Evolutionary conservation across 2,329 filamentous ascomycete genomes (phyloP).

Genomic region (Coleophoma eucalyptorum): DNA sequence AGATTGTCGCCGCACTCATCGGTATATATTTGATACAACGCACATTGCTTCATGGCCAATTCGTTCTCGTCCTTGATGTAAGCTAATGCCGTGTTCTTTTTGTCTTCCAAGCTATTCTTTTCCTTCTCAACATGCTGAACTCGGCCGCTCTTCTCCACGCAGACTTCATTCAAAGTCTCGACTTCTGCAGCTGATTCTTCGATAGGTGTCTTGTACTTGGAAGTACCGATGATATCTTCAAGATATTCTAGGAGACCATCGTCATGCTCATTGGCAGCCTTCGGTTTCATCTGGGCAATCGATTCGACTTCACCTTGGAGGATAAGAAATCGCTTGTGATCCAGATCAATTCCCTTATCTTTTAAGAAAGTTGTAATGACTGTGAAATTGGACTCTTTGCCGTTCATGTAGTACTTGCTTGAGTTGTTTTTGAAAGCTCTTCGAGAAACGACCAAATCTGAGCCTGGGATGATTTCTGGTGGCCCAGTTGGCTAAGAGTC

Average conservation of each 20-base stretch:
- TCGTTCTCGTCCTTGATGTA: slow-evolving; percentile 94
- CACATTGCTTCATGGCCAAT: slow-evolving; percentile 80
- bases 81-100: slow-evolving; percentile 90
- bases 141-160: slow-evolving; percentile 88
- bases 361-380: slow-evolving; percentile 83
- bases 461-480: slow-evolving; percentile 75
- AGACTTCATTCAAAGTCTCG: slow-evolving; percentile 90
- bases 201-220: slow-evolving; percentile 96
- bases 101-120: slow-evolving; percentile 86
- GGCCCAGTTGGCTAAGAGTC: slow-evolving; percentile 59
- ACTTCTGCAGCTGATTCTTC: slow-evolving; percentile 90
- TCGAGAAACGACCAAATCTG: slow-evolving; percentile 82
- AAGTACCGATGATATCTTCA: slow-evolving; percentile 97
- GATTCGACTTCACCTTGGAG: slow-evolving; percentile 97
- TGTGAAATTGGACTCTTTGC: slow-evolving; percentile 85
- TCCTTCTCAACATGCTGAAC: slow-evolving; percentile 99
- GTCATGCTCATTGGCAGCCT: slow-evolving; percentile 91
- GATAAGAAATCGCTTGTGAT: slow-evolving; percentile 97
- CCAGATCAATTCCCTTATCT: slow-evolving; percentile 86
- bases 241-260: slow-evolving; percentile 95
- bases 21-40: slow-evolving; percentile 88
- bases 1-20: slow-evolving; percentile 87
- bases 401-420: slow-evolving; percentile 97
- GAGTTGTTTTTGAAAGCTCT: slow-evolving; percentile 97
- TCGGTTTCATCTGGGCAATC: slow-evolving; percentile 98